Evolutionary conservation across 768 basidiomycete species (phyloP).

Genomic region (Leccinum rimulosum): DNA sequence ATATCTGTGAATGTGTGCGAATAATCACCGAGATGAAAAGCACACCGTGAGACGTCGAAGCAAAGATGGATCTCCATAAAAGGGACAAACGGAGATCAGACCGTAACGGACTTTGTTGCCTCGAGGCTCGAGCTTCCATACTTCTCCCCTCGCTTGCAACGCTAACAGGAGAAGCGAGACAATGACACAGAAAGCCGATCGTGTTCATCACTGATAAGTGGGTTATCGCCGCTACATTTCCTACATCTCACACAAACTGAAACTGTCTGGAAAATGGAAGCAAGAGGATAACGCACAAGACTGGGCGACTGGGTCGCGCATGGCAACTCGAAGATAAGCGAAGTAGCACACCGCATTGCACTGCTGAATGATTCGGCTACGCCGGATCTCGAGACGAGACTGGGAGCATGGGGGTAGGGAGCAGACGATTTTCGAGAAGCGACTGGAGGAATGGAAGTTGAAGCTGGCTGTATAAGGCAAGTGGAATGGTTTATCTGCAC

Average conservation of each 20-base stretch:
- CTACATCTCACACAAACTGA: neutral
- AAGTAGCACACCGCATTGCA: neutral
- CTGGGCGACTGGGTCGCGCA: neutral
- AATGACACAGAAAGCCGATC: neutral
- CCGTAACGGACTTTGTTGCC: neutral
- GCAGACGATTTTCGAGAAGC: neutral
- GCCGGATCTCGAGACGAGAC: neutral
- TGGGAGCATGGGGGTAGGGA: neutral
- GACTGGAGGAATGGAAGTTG: constrained; percentile 5
- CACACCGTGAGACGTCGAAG: neutral
- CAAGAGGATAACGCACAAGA: neutral
- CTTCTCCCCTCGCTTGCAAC: neutral
- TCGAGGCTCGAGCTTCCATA: constrained; percentile 2
- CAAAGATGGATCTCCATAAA: neutral
- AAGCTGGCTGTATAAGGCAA: neutral
- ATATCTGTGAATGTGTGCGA: too few relatives aligned
- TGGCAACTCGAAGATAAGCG: neutral
- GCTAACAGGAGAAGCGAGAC: neutral
- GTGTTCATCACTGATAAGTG: neutral
- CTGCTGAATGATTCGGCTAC: neutral
- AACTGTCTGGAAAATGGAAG: constrained; percentile 2
- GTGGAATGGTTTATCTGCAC: neutral
- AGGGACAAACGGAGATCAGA: neutral
- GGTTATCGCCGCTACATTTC: neutral
- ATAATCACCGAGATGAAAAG: neutral